Base-by-base conservation (phyloP, 2,329 filamentous ascomycete species). In the Sclerotinia minor region DNA sequence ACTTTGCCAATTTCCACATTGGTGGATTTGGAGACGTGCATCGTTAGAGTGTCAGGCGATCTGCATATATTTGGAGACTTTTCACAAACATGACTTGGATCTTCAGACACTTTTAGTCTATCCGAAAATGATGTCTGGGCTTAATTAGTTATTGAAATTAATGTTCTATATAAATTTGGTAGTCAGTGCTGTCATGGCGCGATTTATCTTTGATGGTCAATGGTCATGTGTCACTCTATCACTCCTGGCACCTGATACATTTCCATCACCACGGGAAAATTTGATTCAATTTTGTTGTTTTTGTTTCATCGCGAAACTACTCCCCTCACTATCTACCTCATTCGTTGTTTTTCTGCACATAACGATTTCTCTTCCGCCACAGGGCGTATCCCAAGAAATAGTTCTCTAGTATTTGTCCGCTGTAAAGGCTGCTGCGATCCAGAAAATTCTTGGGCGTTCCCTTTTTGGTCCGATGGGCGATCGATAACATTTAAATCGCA, bases 41-140 rank as follows among this genome's bases (percentile, higher is more conserved):
- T 70, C 78, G 38, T 71, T 85, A 0, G 83, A 86, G 71, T 82
- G 82, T n/a, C 78, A 79, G 57, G 80, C 83, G 0, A 83, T 86
- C 29, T 80, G 78, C 68, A 69, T 80, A n/a, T 80, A 79, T 72
- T 69, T 84, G 79, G 71, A 79, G 59, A 73, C 70, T 55, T 69
- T 75, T 70, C 72, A 77, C 67, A 35, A 58, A 15, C 45, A 75
- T 57, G 69, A 72, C 3, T 60, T 41, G n/a, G 60, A 53, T 24
- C 64, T 71, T 54, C 57, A 58, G 55, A 65, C 71, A 41, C 64
- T 72, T 15, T 54, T 72, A 66, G n/a, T 63, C n/a, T 70, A 68
- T 57, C 69, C 71, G 41, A 72, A 67, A 50, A 64, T 60, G 26
- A 38, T 63, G 5, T 47, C 47, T 21, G 49, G 38, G 44, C n/a